Base-by-base conservation (phyloP, 257 asterid species). In the Solanum chaucha region DNA sequence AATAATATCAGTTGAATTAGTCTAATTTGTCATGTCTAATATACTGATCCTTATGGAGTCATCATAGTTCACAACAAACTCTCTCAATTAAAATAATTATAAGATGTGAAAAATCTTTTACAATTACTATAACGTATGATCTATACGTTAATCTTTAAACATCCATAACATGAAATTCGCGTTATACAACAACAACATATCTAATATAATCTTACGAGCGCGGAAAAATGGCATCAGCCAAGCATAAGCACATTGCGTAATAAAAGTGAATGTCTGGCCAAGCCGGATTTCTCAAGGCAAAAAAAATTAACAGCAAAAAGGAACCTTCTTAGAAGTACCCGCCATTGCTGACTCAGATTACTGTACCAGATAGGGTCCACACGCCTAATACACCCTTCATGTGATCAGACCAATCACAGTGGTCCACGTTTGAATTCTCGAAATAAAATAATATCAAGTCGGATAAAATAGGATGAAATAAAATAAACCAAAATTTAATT, bases 41-140 rank as follows among this genome's bases (percentile, higher is more conserved):
- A 51, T 0, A 17, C 0, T 0, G 0, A 17, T 17, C 0, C n/a
- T 51, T 51, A 17, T 17, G 4, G 1, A 17, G n/a, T 17, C 22
- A 51, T 51, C 9, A 15, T 51, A 2, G 4, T 51, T 51, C 9
- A 51, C n/a, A 51, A 17, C 9, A 51, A 0, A 17, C 22, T 51
- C 0, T 51, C 2, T 58, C 24, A 58, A 19, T 58, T 19, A 58
- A 32, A 32, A 32, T 5, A 48, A 19, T 58, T 58, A 58, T 58
- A 17, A 20, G 0, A 58, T 0, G 5, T 19, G 10, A 55, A 55
- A 55, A 6, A 0, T 19, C 24, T 58, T 7, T 19, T 3, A 58
- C 5, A 19, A 19, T 58, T 19, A 58, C 0, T 51, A 51, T 51
- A 58, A 58, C 6, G 28, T 48, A 48, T 14, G 59, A 14, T 14